phyloP scores from a whole-genome alignment of 2,329 filamentous ascomycete species.

The Mycogone perniciosa region DNA sequence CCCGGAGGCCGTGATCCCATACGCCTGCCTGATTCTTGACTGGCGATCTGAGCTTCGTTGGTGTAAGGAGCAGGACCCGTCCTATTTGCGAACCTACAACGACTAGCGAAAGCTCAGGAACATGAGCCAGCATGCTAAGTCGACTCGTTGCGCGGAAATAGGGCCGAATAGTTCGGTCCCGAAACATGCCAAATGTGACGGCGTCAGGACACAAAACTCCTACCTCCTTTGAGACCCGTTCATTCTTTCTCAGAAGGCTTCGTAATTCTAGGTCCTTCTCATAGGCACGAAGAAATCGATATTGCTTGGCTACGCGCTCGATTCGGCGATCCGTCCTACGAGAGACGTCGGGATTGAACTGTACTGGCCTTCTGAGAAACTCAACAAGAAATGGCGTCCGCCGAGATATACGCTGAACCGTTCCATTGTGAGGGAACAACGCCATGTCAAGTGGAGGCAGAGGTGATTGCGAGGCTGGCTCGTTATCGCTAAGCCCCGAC shows the following conservation, averaged over 20 bases:
- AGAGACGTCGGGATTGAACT: conserved; percentile 12
- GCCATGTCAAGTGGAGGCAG: conserved; percentile 25
- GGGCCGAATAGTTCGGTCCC: conserved; percentile 15
- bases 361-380: conserved; percentile 18
- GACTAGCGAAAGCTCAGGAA: conserved; percentile 65
- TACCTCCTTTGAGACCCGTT: conserved; percentile 20
- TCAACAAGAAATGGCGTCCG: conserved; percentile 11
- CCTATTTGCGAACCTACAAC: conserved; percentile 62
- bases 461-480: background rate
- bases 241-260: conserved; percentile 23
- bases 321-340: background rate
- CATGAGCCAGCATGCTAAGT: conserved; percentile 55
- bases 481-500: background rate
- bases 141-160: conserved; percentile 30
- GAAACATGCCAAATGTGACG: conserved; percentile 22
- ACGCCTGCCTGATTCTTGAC: conserved; percentile 15
- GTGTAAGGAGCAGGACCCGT: conserved; percentile 57
- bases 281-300: conserved; percentile 42
- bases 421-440: conserved; percentile 30
- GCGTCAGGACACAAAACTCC: conserved; percentile 27
- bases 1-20: conserved; percentile 41
- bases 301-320: conserved; percentile 15
- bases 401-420: conserved; percentile 15
- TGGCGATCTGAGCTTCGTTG: conserved; percentile 28
- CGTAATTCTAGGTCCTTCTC: conserved; percentile 44